Base-by-base conservation (phyloP, 1,284 basidiomycete genomes). In the Pterula multifida region DNA sequence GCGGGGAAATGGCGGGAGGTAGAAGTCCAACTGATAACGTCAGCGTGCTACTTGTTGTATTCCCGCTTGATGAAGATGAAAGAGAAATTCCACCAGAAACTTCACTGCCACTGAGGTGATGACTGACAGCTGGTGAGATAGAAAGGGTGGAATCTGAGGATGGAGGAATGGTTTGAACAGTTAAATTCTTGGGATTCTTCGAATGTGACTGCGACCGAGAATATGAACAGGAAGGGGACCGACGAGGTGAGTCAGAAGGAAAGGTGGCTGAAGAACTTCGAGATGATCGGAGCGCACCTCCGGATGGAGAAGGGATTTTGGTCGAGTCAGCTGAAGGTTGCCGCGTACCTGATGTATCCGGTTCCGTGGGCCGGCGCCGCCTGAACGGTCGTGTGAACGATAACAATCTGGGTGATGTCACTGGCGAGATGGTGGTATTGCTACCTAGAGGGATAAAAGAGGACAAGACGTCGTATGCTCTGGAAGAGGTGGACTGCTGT, bases 391-490 rank as follows among this genome's bases (percentile, higher is more conserved):
- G 12, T 17, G 45, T 47, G 44, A 56, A 51, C n/a, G 55, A 52
- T 22, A 56, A 54, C 3, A 55, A 49, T n/a, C 52, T 46, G 15
- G 50, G 54, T 35, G 56, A 51, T 49, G 45, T 3, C 55, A 52
- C 12, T 55, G 54, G 11, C 50, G 54, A 24, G 54, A 54, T 3
- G 55, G 50, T 9, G 45, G 6, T 17, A 19, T 13, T 24, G 19
- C 26, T 47, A 9, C 9, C 11, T 32, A 65, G 63, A 25, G 64
- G 59, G 2, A 72, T 72, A 52, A 82, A 70, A 21, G 74, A 69
- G 2, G 76, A 74, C 42, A 82, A 69, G 61, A 79, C 69, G 55
- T 71, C 71, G 54, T 77, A 78, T n/a, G 79, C 80, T 2, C 70
- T 56, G 49, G 17, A 55, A 47, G 57, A 57, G 19, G 56, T 59